Percentiles rank a stretch among this genome's conserved stretches.
Evolutionary conservation across 1,284 basidiomycete genomes (phyloP).

Genomic region (Mrakiaceae sp.): DNA sequence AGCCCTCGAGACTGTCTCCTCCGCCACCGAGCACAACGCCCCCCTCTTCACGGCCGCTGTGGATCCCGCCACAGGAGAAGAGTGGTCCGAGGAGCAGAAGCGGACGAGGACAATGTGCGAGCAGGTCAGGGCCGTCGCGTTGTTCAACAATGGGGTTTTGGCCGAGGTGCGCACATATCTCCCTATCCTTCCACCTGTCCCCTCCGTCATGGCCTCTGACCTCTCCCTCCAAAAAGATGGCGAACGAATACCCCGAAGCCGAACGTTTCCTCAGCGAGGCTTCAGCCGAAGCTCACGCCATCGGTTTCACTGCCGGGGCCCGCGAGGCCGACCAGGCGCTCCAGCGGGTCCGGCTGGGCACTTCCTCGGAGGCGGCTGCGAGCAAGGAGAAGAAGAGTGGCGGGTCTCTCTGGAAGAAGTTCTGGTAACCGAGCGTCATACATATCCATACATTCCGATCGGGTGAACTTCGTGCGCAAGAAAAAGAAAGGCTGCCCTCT

Average conservation of each 20-base stretch:
- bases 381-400: no score
- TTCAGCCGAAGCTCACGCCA: no score
- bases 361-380: no score
- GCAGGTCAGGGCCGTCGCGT: slow-evolving; percentile 7
- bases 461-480: background rate
- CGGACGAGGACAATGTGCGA: slow-evolving; percentile 10
- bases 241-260: no score
- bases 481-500: slow-evolving; percentile 19
- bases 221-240: no score
- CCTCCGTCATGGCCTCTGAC: background rate
- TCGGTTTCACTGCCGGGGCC: no score
- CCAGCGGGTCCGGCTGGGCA: no score
- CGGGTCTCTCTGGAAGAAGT: no score
- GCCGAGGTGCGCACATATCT: slow-evolving; percentile 5
- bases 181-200: no score
- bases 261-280: no score
- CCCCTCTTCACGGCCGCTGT: background rate
- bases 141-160: slow-evolving; percentile 18
- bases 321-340: no score
- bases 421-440: background rate
- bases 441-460: no score
- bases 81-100: background rate
- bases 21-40: background rate
- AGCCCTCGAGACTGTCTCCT: background rate
- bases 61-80: background rate